phyloP scores from a whole-genome alignment of 2,329 filamentous ascomycete species.

The Neopestalotiopsis clavispora region DNA sequence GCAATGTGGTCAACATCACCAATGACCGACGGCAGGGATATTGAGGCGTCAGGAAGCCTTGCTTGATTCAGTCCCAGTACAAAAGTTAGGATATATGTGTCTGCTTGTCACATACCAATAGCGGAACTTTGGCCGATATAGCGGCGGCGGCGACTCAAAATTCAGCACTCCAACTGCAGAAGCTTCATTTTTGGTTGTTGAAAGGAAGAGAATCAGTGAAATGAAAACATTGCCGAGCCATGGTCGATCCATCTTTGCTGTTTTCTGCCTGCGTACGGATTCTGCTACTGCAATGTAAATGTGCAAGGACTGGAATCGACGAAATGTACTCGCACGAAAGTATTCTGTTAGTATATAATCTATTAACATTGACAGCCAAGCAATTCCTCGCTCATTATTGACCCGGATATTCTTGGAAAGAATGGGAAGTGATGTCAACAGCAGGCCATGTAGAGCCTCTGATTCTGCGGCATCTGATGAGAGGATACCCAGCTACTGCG shows the following conservation, averaged over 20 bases:
- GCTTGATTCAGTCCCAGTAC: neutral
- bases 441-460: neutral
- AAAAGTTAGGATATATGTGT: neutral
- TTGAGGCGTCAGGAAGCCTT: slow-evolving; percentile 33
- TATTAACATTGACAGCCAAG: neutral
- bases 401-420: neutral
- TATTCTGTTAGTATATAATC: neutral
- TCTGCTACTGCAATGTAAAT: neutral
- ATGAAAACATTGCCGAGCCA: neutral
- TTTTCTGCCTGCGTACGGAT: neutral
- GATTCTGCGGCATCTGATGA: neutral
- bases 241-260: neutral
- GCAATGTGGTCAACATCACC: slow-evolving; percentile 26
- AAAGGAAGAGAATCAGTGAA: neutral
- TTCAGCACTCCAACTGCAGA: neutral
- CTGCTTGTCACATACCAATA: slow-evolving; percentile 8
- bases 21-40: slow-evolving; percentile 22
- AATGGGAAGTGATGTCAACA: neutral
- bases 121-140: slow-evolving; percentile 13
- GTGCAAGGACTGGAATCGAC: neutral
- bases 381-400: neutral
- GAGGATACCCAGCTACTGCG: neutral
- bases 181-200: neutral
- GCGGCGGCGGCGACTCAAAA: neutral
- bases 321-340: neutral